Percentiles rank a stretch among this genome's conserved stretches.
phyloP scores from a whole-genome alignment of 2,329 filamentous ascomycete genomes.

The Venturia carpophila region DNA sequence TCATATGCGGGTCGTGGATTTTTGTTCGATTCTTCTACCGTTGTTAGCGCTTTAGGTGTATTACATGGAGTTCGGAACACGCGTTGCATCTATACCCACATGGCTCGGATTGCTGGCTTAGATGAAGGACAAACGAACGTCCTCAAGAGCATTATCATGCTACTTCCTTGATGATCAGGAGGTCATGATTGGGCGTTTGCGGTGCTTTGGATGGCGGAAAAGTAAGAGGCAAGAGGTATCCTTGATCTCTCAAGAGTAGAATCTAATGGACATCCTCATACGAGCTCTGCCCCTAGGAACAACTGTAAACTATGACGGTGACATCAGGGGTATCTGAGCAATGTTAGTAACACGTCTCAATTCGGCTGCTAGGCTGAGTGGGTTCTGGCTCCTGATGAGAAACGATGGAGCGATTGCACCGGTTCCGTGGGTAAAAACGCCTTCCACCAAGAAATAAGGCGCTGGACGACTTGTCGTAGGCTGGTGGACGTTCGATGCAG shows the following conservation, averaged over 20 bases:
- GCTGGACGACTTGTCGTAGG: no score
- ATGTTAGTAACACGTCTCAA: no score
- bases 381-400: no score
- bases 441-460: no score
- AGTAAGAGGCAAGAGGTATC: background rate
- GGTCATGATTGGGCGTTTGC: background rate
- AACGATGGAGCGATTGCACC: no score
- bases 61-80: background rate
- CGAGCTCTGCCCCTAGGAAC: background rate
- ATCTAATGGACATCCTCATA: background rate
- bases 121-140: background rate
- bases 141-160: background rate
- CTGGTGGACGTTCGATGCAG: no score
- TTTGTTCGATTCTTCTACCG: background rate
- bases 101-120: background rate
- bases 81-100: conserved; percentile 9
- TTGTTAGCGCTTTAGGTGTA: background rate
- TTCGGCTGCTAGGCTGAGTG: no score
- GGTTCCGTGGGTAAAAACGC: no score
- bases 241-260: background rate
- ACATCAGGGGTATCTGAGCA: no score
- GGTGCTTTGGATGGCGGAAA: background rate
- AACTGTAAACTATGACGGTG: no score
- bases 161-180: background rate
- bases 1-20: background rate